Percentiles rank a stretch among this genome's conserved stretches.
Conservation (phyloP, 2,329 filamentous ascomycete species). For the Calonectria pteridis region DNA sequence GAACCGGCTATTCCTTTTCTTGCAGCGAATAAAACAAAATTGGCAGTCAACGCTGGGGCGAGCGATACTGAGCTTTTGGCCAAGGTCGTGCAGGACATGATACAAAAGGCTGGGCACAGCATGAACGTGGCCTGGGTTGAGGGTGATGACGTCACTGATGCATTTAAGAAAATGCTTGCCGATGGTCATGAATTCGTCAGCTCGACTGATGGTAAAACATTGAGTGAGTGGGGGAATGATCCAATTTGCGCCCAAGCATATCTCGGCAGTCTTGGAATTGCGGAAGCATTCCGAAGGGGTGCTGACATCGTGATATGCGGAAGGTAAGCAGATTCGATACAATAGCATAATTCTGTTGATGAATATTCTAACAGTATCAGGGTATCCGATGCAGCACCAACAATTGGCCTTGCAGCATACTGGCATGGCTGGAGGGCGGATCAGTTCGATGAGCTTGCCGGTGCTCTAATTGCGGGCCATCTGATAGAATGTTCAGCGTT, state of each 20-base stretch:
- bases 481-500: conserved; percentile 29
- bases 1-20: conserved; percentile 48
- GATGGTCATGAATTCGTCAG: conserved; percentile 44
- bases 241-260: conserved; percentile 59
- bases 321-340: conserved; percentile 44
- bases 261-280: conserved; percentile 61
- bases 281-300: conserved; percentile 51
- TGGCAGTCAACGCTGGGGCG: conserved; percentile 54
- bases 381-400: conserved; percentile 60
- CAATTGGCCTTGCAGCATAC: conserved; percentile 39
- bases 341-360: not conserved
- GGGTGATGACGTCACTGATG: conserved; percentile 52
- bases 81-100: conserved; percentile 68
- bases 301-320: conserved; percentile 60
- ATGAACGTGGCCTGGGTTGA: conserved; percentile 54
- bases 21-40: conserved; percentile 46
- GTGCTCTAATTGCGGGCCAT: conserved; percentile 24
- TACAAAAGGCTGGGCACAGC: conserved; percentile 61
- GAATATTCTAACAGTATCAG: conserved; percentile 49
- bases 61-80: conserved; percentile 49
- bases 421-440: conserved; percentile 26
- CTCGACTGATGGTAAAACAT: conserved; percentile 29
- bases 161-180: conserved; percentile 44
- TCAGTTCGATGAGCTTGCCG: conserved; percentile 23
- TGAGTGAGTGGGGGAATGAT: conserved; percentile 24